Percentiles rank a stretch among this genome's conserved stretches.
These are phyloP conservation scores for Friedmanniomyces simplex DNA, from an alignment of 495 filamentous ascomycete species.

Conservation along the genomic window DNA sequence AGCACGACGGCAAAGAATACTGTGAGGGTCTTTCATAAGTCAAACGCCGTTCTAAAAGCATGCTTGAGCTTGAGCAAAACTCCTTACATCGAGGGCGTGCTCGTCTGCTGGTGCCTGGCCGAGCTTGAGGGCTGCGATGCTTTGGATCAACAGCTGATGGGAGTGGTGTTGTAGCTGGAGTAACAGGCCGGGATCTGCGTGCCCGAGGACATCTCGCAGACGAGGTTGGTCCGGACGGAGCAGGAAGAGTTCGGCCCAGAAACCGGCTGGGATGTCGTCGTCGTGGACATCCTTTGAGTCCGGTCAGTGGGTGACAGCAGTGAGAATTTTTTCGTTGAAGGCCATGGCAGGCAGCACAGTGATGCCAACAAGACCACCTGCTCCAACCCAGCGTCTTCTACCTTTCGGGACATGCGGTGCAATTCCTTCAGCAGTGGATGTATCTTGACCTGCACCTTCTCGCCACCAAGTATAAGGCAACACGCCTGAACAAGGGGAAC, in stretches of 20 bases:
- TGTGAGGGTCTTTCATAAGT: slow-evolving; percentile 55
- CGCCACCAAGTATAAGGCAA: not conserved
- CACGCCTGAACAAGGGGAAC: too few relatives aligned
- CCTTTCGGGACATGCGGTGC: too few relatives aligned
- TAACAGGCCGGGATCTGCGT: slow-evolving; percentile 60
- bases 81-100: slow-evolving; percentile 86
- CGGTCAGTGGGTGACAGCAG: too few relatives aligned
- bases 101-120: slow-evolving; percentile 54
- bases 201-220: slow-evolving; percentile 55
- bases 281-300: slow-evolving; percentile 42
- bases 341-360: too few relatives aligned
- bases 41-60: not conserved
- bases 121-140: slow-evolving; percentile 57
- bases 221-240: slow-evolving; percentile 61
- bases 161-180: slow-evolving; percentile 62
- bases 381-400: too few relatives aligned
- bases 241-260: slow-evolving; percentile 94
- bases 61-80: slow-evolving; percentile 26
- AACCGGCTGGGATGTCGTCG: slow-evolving; percentile 68
- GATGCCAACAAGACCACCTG: too few relatives aligned
- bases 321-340: too few relatives aligned
- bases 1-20: slow-evolving; percentile 73
- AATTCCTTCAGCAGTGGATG: too few relatives aligned
- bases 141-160: slow-evolving; percentile 63
- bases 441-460: too few relatives aligned